Evolutionary conservation across 2,329 filamentous ascomycete species (phyloP).

Genomic region (Epichloe scottii): DNA sequence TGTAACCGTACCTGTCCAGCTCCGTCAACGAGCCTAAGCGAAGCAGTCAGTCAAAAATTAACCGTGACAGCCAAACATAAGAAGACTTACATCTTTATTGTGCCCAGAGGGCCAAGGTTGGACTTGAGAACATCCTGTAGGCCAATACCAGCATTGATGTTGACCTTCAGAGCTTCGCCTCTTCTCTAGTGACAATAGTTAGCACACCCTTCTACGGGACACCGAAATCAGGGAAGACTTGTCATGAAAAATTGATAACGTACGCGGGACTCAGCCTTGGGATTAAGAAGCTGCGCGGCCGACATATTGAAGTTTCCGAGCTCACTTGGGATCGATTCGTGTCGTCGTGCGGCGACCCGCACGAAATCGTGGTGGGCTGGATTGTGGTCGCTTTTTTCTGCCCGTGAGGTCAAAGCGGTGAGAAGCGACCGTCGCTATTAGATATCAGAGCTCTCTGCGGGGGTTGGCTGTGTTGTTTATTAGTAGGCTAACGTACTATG

Average conservation of each 20-base stretch:
- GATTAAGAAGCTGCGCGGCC: conserved; percentile 94
- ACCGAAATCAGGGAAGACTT: neutral
- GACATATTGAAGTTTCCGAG: conserved; percentile 51
- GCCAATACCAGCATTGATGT: conserved; percentile 93
- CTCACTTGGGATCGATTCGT: conserved; percentile 7
- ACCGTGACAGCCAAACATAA: neutral
- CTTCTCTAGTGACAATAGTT: conserved; percentile 51
- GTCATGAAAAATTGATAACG: conserved; percentile 22
- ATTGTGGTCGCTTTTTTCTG: conserved; percentile 21
- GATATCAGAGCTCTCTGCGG: neutral
- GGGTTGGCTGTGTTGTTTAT: neutral
- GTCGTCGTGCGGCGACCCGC: conserved; percentile 13
- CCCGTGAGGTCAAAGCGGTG: conserved; percentile 20
- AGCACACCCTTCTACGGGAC: conserved; percentile 10
- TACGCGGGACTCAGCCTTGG: conserved; percentile 95
- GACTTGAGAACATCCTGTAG: conserved; percentile 90
- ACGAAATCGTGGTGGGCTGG: conserved; percentile 16
- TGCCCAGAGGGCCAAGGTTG: conserved; percentile 86
- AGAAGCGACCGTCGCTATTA: neutral
- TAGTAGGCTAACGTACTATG: too few relatives aligned
- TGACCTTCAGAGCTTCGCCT: conserved; percentile 92
- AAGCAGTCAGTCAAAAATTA: neutral
- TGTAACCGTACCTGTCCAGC: conserved; percentile 46
- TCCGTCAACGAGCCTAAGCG: conserved; percentile 52
- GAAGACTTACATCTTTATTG: conserved; percentile 72